These are phyloP conservation scores for Pecoramyces ruminantium DNA, from an alignment of 192 early-diverging fungal genomes.

Conservation along the genomic window DNA sequence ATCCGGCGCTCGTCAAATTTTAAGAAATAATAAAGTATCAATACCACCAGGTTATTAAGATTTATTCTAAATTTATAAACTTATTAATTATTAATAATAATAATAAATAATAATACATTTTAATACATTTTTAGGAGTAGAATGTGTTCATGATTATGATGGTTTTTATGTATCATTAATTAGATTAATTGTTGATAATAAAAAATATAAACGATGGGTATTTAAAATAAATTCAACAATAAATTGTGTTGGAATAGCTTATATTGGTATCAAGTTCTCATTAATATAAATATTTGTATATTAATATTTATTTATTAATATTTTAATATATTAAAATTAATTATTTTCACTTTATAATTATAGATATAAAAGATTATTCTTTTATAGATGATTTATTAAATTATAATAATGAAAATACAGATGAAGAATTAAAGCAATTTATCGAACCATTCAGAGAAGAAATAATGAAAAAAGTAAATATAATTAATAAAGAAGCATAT, in stretches of 20 bases:
- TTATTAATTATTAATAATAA: too few relatives aligned
- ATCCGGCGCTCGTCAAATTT: not conserved
- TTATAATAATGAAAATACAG: not conserved
- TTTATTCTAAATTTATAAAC: too few relatives aligned
- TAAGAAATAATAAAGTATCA: not conserved
- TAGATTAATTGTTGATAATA: not conserved
- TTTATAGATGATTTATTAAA: not conserved
- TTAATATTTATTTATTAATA: too few relatives aligned
- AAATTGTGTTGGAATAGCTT: not conserved
- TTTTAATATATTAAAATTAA: too few relatives aligned
- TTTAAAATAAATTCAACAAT: not conserved
- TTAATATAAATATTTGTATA: too few relatives aligned
- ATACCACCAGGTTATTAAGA: not conserved
- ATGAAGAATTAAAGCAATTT: not conserved
- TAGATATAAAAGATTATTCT: not conserved
- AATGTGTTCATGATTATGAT: not conserved
- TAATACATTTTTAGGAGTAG: not conserved
- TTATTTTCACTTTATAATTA: too few relatives aligned
- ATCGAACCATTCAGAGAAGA: not conserved
- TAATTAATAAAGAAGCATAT: not conserved
- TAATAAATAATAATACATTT: too few relatives aligned
- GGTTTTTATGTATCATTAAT: not conserved
- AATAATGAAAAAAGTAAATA: not conserved
- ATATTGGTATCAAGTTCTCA: not conserved
- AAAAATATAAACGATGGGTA: not conserved